Base-by-base conservation (phyloP, 2,329 filamentous ascomycete genomes). In the Elsinoe necatrix region DNA sequence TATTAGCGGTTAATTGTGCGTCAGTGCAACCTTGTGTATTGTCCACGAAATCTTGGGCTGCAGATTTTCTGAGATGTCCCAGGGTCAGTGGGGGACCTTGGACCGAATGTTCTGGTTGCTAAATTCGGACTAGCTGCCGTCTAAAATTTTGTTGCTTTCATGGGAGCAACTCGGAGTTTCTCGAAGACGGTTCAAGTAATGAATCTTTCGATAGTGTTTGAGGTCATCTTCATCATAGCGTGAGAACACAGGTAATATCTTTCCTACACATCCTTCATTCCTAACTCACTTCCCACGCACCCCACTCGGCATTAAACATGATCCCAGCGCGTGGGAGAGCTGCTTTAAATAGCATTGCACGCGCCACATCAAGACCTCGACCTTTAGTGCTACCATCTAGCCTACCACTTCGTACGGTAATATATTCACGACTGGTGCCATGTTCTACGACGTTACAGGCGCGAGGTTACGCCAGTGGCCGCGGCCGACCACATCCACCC, bases 401-500 rank as follows among this genome's bases (percentile, higher is more conserved):
- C 20, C 8, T 21, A 1, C 14, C 12, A 21, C 5, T 27, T 25
- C 7, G 14, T 12, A 25, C 21, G 5, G 9, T 4, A 16, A 29
- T 50, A 50, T 29, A 4, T 1, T n/a, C 18, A 8, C 23, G 23
- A 29, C 23, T 23, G 14, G 4, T 21, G 12, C 55, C 20, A 48
- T 6, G 21, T 29, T 7, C 51, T 8, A 23, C 27, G 18, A 20
- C 55, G 18, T 23, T 54, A 23, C 35, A 60, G 8, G 41, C 56
- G 43, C 64, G 64, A 64, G 55, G 57, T 56, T 72, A 71, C 61
- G 69, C 69, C 11, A 65, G n/a, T n/a, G n/a, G n/a, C n/a, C n/a
- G 56, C n/a, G 75, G 78, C 8, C 72, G 86, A 59, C 88, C 90
- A 60, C 89, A 93, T 62, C 91, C 90, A 1, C 90, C 92, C 0